Percentiles rank a stretch among this genome's conserved stretches.
phyloP scores from a whole-genome alignment of 768 basidiomycete species.

The Phaffia australis region DNA sequence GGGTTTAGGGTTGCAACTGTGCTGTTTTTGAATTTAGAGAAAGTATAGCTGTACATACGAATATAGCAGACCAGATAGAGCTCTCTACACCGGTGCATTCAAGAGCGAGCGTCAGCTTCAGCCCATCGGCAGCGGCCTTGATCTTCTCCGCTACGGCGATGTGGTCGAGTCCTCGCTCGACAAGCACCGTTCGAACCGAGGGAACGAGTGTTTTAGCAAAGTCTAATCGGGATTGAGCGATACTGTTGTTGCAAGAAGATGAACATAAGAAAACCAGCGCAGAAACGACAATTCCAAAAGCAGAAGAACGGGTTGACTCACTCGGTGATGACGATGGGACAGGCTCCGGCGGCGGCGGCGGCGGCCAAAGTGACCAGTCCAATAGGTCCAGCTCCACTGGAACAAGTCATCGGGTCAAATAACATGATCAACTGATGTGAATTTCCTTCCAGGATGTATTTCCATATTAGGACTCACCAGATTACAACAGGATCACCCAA shows the following conservation, averaged over 20 bases:
- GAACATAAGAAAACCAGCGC: not conserved
- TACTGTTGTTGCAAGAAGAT: slow-evolving; percentile 13
- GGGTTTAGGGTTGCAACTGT: not conserved
- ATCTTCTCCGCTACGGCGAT: slow-evolving; percentile 33
- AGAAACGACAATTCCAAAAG: not conserved
- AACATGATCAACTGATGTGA: not conserved
- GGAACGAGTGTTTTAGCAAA: slow-evolving; percentile 41
- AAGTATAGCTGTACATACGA: slow-evolving; percentile 30
- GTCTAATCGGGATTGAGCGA: slow-evolving; percentile 38
- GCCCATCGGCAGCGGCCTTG: slow-evolving; percentile 34
- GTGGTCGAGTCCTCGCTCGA: slow-evolving; percentile 32
- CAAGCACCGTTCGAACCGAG: slow-evolving; percentile 36
- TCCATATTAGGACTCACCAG: slow-evolving; percentile 30
- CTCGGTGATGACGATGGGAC: slow-evolving; percentile 42
- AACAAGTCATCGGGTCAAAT: not conserved
- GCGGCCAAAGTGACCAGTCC: slow-evolving; percentile 40
- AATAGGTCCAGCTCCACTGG: slow-evolving; percentile 41
- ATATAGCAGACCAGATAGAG: slow-evolving; percentile 38
- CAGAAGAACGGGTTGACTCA: not conserved
- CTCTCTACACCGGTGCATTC: slow-evolving; percentile 43
- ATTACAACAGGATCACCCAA: slow-evolving; percentile 41
- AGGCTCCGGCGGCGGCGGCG: slow-evolving; percentile 39
- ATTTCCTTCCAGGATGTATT: not conserved
- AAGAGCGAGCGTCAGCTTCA: slow-evolving; percentile 34
- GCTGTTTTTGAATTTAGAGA: not conserved